Conservation (phyloP, 202 grass and related monocot genomes). For the Brachypodium distachyon region DNA sequence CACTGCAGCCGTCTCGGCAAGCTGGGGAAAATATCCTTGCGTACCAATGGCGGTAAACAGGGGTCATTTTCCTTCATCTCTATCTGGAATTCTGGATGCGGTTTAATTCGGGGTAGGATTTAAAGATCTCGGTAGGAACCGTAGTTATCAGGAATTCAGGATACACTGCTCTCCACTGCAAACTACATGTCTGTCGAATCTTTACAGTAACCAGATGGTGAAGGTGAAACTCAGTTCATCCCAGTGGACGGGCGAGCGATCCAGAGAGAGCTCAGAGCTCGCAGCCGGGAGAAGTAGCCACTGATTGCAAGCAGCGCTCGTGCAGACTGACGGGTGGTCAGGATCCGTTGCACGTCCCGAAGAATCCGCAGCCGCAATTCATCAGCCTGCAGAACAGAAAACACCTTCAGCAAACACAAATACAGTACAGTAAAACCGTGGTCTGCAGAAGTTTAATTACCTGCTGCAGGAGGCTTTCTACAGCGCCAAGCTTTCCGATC, state of each 20-base stretch:
- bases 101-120: too few relatives aligned
- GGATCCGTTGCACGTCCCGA: conserved; percentile 28
- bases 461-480: conserved; percentile 55
- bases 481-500: conserved; percentile 38
- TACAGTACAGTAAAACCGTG: not conserved
- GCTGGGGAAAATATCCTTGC: too few relatives aligned
- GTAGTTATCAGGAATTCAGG: too few relatives aligned
- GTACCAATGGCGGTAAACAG: too few relatives aligned
- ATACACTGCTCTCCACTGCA: too few relatives aligned
- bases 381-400: conserved; percentile 37
- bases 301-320: conserved; percentile 46
- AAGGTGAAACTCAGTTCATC: not conserved
- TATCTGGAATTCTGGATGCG: too few relatives aligned
- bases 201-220: too few relatives aligned
- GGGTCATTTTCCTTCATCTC: too few relatives aligned
- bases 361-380: conserved; percentile 43
- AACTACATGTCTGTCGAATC: too few relatives aligned
- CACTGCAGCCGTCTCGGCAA: too few relatives aligned
- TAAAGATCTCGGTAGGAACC: too few relatives aligned
- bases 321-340: conserved; percentile 57
- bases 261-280: conserved; percentile 59
- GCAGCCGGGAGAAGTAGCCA: conserved; percentile 46
- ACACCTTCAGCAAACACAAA: not conserved
- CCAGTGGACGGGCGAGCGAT: conserved; percentile 41
- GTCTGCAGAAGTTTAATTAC: conserved; percentile 12